These are phyloP conservation scores for Aaosphaeria arxii DNA, from an alignment of 2,329 filamentous ascomycete species.

Conservation along the genomic window DNA sequence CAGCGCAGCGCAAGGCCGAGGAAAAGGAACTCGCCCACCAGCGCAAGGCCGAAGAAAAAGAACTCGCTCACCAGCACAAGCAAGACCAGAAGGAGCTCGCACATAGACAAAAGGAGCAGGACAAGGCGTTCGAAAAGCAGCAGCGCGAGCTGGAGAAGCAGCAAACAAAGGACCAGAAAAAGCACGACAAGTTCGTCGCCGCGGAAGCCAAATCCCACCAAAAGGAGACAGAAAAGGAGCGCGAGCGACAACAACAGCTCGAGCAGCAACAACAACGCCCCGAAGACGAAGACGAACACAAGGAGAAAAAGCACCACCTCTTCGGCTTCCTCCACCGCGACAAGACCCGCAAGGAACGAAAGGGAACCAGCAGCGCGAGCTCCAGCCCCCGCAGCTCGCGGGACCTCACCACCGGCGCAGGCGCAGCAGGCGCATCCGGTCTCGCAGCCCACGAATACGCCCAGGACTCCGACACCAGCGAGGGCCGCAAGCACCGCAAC, in stretches of 20 bases:
- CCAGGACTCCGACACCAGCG: constrained; percentile 4
- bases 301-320: constrained; percentile 38
- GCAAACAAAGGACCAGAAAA: constrained; percentile 18
- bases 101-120: constrained; percentile 10
- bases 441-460: constrained; percentile 15
- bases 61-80: constrained; percentile 15
- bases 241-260: constrained; percentile 11
- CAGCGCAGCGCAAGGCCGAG: constrained; percentile 16
- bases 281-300: constrained; percentile 23
- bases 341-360: constrained; percentile 31
- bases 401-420: constrained; percentile 20
- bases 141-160: constrained; percentile 15
- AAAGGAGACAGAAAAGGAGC: constrained; percentile 19
- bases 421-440: constrained; percentile 15
- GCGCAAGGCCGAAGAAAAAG: constrained; percentile 13
- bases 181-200: constrained; percentile 13
- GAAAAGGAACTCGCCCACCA: constrained; percentile 23
- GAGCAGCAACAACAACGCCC: constrained; percentile 5
- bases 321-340: constrained; percentile 42
- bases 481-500: constrained; percentile 29
- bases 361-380: neutral
- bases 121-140: constrained; percentile 16
- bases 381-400: constrained; percentile 15
- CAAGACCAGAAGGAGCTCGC: constrained; percentile 15
- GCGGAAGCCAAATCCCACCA: constrained; percentile 17